Evolutionary conservation across 805 yeast genomes (phyloP).

Genomic region (Priceomyces medius): DNA sequence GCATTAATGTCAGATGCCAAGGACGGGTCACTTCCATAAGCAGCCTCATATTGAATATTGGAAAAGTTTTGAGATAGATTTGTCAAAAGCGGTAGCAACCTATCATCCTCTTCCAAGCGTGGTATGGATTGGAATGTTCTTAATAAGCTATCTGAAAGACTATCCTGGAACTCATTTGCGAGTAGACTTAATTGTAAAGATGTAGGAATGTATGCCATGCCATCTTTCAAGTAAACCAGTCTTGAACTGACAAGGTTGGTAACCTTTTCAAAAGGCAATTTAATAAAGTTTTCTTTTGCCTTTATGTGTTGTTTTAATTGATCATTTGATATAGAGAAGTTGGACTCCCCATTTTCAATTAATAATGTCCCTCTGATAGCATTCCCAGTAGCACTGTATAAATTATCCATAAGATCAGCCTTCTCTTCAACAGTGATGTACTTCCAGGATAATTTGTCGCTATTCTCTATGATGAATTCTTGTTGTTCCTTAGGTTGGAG

Average conservation of each 20-base stretch:
- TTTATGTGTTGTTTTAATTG: slow-evolving; percentile 51
- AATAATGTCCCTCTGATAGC: slow-evolving; percentile 39
- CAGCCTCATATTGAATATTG: slow-evolving; percentile 51
- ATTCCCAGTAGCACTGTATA: slow-evolving; percentile 55
- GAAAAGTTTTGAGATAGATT: slow-evolving; percentile 62
- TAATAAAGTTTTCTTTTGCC: slow-evolving; percentile 63
- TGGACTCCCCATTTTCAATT: slow-evolving; percentile 27
- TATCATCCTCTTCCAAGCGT: slow-evolving; percentile 85
- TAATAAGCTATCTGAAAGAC: slow-evolving; percentile 52
- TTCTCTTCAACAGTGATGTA: slow-evolving; percentile 66
- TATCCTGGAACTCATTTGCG: slow-evolving; percentile 61
- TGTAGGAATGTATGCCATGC: slow-evolving; percentile 83
- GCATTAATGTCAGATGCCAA: slow-evolving; percentile 54
- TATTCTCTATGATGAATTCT: slow-evolving; percentile 57
- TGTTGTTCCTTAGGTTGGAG: slow-evolving; percentile 66
- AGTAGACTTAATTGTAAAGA: slow-evolving; percentile 72
- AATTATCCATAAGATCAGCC: slow-evolving; percentile 40
- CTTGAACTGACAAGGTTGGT: slow-evolving; percentile 75
- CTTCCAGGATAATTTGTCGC: slow-evolving; percentile 69
- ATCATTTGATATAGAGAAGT: slow-evolving; percentile 43
- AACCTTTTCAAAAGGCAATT: slow-evolving; percentile 84
- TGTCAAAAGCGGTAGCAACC: slow-evolving; percentile 79
- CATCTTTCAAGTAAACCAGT: slow-evolving; percentile 61
- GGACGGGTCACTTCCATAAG: slow-evolving; percentile 38
- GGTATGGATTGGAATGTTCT: slow-evolving; percentile 77